A percentile compares a stretch with the other conserved stretches of the same genome.
phyloP scores from a whole-genome alignment of 1,139 yeast species.

The Geotrichum europaeum region DNA sequence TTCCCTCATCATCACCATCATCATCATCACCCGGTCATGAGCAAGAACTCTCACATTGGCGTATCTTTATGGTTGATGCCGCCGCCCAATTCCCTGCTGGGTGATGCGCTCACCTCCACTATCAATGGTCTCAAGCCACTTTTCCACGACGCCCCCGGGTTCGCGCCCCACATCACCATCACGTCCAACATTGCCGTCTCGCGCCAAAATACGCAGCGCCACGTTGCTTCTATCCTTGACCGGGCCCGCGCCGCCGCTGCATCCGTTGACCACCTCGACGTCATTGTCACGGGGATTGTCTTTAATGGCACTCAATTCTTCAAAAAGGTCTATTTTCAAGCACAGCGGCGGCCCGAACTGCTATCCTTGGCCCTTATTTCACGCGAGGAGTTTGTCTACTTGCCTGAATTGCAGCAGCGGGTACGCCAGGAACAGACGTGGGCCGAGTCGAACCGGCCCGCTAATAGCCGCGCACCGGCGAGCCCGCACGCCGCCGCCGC shows the following conservation, averaged over 20 bases:
- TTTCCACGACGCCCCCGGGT: slow-evolving; percentile 60
- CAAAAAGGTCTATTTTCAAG: slow-evolving; percentile 59
- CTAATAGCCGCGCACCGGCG: background rate
- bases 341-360: slow-evolving; percentile 50
- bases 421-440: slow-evolving; percentile 23
- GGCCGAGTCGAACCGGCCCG: background rate
- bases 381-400: slow-evolving; percentile 57
- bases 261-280: slow-evolving; percentile 32
- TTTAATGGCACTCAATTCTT: slow-evolving; percentile 43
- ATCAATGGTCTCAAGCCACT: slow-evolving; percentile 62
- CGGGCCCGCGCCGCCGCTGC: slow-evolving; percentile 60
- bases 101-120: slow-evolving; percentile 54
- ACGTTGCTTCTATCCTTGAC: slow-evolving; percentile 54
- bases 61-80: slow-evolving; percentile 78
- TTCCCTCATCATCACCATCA: background rate
- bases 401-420: slow-evolving; percentile 32
- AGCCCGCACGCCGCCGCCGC: background rate
- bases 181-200: slow-evolving; percentile 49
- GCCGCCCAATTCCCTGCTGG: slow-evolving; percentile 45
- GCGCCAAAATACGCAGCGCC: slow-evolving; percentile 39
- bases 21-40: slow-evolving; percentile 4
- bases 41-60: slow-evolving; percentile 25
- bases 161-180: slow-evolving; percentile 75
- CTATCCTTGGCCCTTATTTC: slow-evolving; percentile 63
- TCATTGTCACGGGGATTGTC: slow-evolving; percentile 29